Percentiles rank a stretch among this genome's conserved stretches.
Conservation (phyloP, 345 rosid genomes). For the Cardamine occulta region DNA sequence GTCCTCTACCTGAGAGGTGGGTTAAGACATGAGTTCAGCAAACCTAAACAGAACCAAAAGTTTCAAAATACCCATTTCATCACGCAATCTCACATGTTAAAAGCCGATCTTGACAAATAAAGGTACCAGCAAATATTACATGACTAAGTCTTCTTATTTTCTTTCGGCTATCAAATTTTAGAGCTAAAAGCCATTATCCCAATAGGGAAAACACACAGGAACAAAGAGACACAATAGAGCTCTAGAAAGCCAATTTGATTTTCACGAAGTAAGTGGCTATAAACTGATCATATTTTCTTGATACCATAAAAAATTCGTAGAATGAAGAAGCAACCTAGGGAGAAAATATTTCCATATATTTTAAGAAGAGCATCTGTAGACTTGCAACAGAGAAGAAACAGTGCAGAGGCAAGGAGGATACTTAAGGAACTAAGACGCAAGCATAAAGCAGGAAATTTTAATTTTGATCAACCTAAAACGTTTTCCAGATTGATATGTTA, state of each 20-base stretch:
- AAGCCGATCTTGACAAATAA: not conserved
- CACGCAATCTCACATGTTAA: conserved; percentile 1
- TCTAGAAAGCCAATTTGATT: not conserved
- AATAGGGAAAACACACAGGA: not conserved
- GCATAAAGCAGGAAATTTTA: not conserved
- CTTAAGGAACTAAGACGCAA: not conserved
- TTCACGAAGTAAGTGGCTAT: not conserved
- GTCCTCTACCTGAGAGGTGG: conserved; percentile 9
- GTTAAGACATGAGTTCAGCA: not conserved
- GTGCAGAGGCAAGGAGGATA: not conserved
- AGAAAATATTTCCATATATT: not conserved
- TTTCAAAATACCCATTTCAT: not conserved
- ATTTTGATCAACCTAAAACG: not conserved
- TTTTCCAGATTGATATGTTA: not conserved
- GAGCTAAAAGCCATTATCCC: not conserved
- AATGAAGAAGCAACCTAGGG: not conserved
- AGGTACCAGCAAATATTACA: conserved; percentile 4
- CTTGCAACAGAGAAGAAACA: not conserved
- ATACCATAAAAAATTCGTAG: not conserved
- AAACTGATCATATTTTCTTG: not conserved
- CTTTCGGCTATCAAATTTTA: not conserved
- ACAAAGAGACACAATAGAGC: not conserved
- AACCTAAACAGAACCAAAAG: conserved; percentile 3
- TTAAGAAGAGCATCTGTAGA: not conserved
- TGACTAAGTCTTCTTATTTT: not conserved